Evolutionary conservation across 148 eudicot genomes (phyloP).

Genomic region (Vaccinium macrocarpon): DNA sequence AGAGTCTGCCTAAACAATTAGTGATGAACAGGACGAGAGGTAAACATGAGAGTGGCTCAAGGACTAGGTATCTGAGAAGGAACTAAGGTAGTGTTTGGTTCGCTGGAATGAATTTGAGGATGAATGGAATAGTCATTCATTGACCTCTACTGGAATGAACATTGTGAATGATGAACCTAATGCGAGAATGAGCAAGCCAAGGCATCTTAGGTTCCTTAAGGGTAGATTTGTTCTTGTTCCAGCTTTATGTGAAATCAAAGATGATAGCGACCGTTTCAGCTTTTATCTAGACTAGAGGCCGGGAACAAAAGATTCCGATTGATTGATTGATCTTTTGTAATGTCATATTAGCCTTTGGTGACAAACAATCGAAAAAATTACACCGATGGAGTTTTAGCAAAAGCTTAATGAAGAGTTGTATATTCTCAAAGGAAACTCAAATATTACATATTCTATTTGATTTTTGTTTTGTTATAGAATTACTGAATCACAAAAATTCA

Average conservation of each 20-base stretch:
- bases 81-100: neutral
- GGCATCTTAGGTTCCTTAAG: neutral
- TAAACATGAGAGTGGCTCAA: neutral
- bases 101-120: neutral
- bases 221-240: conserved; percentile 11
- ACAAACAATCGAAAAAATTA: too few species aligned
- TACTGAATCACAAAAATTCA: too few species aligned
- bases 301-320: too few species aligned
- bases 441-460: too few species aligned
- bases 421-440: too few species aligned
- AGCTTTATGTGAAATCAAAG: neutral
- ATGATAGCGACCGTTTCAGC: neutral
- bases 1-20: conserved; percentile 7
- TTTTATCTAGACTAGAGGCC: neutral
- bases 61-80: neutral
- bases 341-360: too few species aligned
- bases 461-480: too few species aligned
- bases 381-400: too few species aligned
- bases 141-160: too few species aligned
- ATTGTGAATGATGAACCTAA: neutral
- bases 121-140: too few species aligned
- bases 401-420: too few species aligned
- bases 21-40: neutral
- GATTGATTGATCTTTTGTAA: too few species aligned
- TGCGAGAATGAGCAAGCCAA: neutral